Conservation (phyloP, 306 rosid species). For the Hylodesmum podocarpum region DNA sequence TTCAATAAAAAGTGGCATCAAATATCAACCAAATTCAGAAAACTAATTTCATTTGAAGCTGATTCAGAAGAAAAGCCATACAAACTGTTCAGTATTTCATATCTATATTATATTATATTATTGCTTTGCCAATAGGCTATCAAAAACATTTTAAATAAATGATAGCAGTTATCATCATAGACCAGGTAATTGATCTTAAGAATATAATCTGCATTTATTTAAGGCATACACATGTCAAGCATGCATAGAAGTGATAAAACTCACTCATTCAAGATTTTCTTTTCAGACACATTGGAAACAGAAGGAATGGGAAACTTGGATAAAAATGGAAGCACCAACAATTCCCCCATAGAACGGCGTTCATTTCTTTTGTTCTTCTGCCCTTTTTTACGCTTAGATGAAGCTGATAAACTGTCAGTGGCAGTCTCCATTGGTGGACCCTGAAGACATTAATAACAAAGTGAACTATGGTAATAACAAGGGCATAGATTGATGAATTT, state of each 20-base stretch:
- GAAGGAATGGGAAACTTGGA: constrained; percentile 84
- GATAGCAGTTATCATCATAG: constrained; percentile 5
- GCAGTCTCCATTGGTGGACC: constrained; percentile 64
- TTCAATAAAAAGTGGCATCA: background rate
- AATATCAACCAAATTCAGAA: background rate
- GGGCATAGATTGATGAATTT: constrained; percentile 11
- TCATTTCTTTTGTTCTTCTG: constrained; percentile 63
- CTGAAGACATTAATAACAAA: constrained; percentile 44
- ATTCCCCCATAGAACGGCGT: constrained; percentile 69
- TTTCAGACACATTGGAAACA: constrained; percentile 50
- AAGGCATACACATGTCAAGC: constrained; percentile 16
- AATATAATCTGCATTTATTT: constrained; percentile 9
- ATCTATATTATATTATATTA: background rate
- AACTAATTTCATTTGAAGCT: background rate
- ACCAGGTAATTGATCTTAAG: background rate
- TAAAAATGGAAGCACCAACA: constrained; percentile 88
- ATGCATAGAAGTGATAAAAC: constrained; percentile 44
- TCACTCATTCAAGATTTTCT: constrained; percentile 61
- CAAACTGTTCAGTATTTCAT: background rate
- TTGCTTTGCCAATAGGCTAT: constrained; percentile 6
- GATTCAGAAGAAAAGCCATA: background rate
- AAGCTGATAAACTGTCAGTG: constrained; percentile 43
- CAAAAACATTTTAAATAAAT: constrained; percentile 11
- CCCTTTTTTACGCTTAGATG: constrained; percentile 78
- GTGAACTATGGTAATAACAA: constrained; percentile 27